Evolutionary conservation across 805 yeast species (phyloP), one percentile per base, ranked within the genome.

Genomic region (Metschnikowia vanudenii): DNA sequence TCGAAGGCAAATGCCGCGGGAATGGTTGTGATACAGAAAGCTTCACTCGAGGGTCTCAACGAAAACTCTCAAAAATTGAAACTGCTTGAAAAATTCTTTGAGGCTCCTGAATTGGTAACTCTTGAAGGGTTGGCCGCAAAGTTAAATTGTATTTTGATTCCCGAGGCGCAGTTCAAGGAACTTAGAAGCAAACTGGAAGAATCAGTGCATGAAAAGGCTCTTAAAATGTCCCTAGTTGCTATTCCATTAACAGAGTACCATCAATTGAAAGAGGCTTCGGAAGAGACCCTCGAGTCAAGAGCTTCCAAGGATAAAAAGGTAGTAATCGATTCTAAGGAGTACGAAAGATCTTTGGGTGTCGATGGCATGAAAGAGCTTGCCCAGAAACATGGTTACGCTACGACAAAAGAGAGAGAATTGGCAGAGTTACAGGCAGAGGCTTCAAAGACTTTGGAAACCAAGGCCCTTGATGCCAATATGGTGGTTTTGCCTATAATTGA

Each of bases 1-100:
- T 41, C 45, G 13, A 60, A 55, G 35, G 67, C 68, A 3, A 32
- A 37, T 1, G 39, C 49, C 8, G 43, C 40, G 7, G 58, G 56
- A 1, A 55, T 47, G 52, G 61, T 41, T 12, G 38, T 53, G 13
- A 32, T 53, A 33, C 52, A 51, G 37, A 47, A 39, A 38, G 36
- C 51, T 29, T 62, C 58, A 3, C 59, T 55, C 37, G 59, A 55
- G 9, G 33, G 31, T 2, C 38, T 60, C 42, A 39, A 40, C 3
- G 34, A 38, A 19, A 28, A 32, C 10, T 49, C 62, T 2, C 26
- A 37, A 39, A 40, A 42, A n/a, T 40, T 43, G 12, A 34, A 46
- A 3, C 20, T 32, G 7, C 37, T 50, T 8, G 22, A 33, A n/a
- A 29, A 28, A 14, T 26, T 29, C 22, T 32, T 52, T 17, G 47